phyloP scores from a whole-genome alignment of 345 rosid genomes.

The Populus simonii region DNA sequence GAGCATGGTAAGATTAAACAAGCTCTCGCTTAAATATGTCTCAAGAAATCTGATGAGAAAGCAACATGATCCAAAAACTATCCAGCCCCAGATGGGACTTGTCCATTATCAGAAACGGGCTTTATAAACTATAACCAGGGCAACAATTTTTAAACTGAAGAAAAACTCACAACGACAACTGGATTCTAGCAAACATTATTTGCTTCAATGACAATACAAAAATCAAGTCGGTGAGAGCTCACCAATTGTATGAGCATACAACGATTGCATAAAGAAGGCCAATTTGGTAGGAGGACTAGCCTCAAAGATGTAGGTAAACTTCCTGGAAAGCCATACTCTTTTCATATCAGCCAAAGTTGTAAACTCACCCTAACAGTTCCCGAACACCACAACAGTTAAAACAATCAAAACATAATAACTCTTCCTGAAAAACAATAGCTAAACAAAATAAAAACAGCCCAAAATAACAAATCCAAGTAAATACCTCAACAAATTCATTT shows the following conservation, averaged over 20 bases:
- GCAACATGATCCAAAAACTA: background rate
- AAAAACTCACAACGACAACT: background rate
- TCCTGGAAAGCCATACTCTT: conserved; percentile 57
- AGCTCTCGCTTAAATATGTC: background rate
- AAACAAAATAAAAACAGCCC: background rate
- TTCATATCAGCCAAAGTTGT: conserved; percentile 56
- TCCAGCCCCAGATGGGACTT: background rate
- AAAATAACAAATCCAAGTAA: background rate
- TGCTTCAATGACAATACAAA: background rate
- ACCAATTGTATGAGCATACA: conserved; percentile 59
- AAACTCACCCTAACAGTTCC: conserved; percentile 35
- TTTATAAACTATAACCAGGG: too few relatives aligned
- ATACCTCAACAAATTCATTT: conserved; percentile 49
- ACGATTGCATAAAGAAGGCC: conserved; percentile 65
- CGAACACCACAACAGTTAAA: background rate
- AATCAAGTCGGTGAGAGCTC: background rate
- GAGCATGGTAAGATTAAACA: background rate
- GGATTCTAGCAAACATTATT: background rate
- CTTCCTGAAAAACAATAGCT: background rate
- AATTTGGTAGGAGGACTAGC: conserved; percentile 47
- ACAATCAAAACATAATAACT: background rate
- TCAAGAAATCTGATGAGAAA: background rate
- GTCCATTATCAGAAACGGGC: too few relatives aligned
- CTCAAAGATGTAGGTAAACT: conserved; percentile 55
- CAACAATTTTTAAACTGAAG: too few relatives aligned